Percentiles rank a stretch among this genome's conserved stretches.
These are phyloP conservation scores for Phytophthora cactorum DNA, from an alignment of 352 stramenopile genomes.

Conservation along the genomic window DNA sequence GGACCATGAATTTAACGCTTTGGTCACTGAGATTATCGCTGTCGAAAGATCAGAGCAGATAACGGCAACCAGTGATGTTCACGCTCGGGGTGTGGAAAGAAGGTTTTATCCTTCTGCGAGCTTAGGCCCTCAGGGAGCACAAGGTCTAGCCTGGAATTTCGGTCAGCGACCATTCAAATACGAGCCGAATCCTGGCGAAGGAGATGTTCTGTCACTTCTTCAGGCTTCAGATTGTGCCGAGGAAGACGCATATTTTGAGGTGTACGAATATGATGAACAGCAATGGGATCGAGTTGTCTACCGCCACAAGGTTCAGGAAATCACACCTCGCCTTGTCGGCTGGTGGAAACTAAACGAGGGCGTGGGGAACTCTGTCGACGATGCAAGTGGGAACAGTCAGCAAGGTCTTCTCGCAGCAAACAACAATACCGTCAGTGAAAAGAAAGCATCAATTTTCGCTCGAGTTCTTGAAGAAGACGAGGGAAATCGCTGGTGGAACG, in stretches of 20 bases:
- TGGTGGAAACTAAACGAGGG: slow-evolving; percentile 78
- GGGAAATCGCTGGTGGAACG: slow-evolving; percentile 27
- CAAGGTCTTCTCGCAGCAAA: slow-evolving; percentile 17
- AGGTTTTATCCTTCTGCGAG: slow-evolving; percentile 43
- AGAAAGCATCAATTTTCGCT: not conserved
- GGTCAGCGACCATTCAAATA: slow-evolving; percentile 67
- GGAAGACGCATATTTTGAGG: slow-evolving; percentile 54
- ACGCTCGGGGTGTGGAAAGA: not conserved
- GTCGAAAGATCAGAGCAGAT: slow-evolving; percentile 5
- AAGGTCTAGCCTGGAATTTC: slow-evolving; percentile 79
- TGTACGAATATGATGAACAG: slow-evolving; percentile 59
- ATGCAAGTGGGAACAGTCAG: slow-evolving; percentile 47
- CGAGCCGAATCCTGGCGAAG: slow-evolving; percentile 25
- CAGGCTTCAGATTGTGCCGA: slow-evolving; percentile 33
- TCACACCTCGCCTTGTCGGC: slow-evolving; percentile 48
- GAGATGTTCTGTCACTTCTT: slow-evolving; percentile 41
- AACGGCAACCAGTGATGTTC: not conserved
- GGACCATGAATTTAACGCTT: slow-evolving; percentile 44
- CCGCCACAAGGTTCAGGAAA: slow-evolving; percentile 67
- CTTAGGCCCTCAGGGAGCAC: slow-evolving; percentile 58
- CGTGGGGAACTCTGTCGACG: slow-evolving; percentile 37
- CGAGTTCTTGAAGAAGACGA: slow-evolving; percentile 13
- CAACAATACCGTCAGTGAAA: slow-evolving; percentile 1
- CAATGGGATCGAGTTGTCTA: slow-evolving; percentile 65
- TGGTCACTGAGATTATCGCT: slow-evolving; percentile 57